Conservation (phyloP, 768 basidiomycete genomes). For the Lenzites betulinus region DNA sequence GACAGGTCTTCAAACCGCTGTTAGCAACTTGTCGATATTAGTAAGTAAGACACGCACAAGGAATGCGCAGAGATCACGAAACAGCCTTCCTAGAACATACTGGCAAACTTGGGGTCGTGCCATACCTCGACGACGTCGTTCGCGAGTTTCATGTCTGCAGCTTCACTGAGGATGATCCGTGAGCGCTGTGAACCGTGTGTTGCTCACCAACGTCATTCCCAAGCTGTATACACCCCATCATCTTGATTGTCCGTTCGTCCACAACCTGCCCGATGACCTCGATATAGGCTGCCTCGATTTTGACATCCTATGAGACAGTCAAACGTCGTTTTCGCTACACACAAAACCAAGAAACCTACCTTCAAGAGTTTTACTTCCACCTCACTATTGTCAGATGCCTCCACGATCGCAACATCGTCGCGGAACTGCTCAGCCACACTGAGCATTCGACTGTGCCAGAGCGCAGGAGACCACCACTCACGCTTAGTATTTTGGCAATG, state of each 20-base stretch:
- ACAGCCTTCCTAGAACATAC: constrained; percentile 7
- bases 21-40: not conserved
- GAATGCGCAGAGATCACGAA: not conserved
- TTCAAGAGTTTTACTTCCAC: constrained; percentile 46
- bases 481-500: constrained; percentile 17
- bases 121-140: constrained; percentile 24
- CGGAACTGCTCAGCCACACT: not conserved
- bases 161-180: too few relatives aligned
- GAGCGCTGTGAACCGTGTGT: not conserved
- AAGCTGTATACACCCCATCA: constrained; percentile 22
- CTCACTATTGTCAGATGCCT: constrained; percentile 68
- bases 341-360: constrained; percentile 31
- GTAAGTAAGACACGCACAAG: not conserved
- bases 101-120: constrained; percentile 25
- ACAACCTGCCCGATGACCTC: constrained; percentile 27
- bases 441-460: constrained; percentile 24
- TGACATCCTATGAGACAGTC: constrained; percentile 4
- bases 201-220: constrained; percentile 23
- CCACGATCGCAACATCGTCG: constrained; percentile 51
- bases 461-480: not conserved
- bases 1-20: not conserved
- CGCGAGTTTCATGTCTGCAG: constrained; percentile 23
- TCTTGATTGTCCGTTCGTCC: constrained; percentile 24
- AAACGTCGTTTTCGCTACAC: too few relatives aligned
- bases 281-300: constrained; percentile 8